These are phyloP conservation scores for Kurtzmaniella natalensis DNA, from an alignment of 1,139 yeast species.

Conservation along the genomic window DNA sequence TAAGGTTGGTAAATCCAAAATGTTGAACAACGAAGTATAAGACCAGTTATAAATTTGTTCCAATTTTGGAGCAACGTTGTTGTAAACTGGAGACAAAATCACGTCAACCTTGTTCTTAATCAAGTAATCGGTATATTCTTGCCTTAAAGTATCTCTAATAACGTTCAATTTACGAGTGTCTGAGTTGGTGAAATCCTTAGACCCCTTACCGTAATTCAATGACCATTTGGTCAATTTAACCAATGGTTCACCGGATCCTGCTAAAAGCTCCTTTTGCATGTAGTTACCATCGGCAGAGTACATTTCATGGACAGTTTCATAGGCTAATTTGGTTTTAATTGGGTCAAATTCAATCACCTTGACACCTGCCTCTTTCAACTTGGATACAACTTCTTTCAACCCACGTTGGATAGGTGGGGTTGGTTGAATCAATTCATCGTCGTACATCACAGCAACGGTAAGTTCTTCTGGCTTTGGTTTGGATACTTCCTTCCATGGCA, in stretches of 20 bases:
- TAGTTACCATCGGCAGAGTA: slow-evolving; percentile 60
- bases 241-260: slow-evolving; percentile 66
- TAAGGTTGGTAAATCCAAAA: slow-evolving; percentile 60
- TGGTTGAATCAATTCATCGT: slow-evolving; percentile 33
- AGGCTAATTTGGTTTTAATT: slow-evolving; percentile 44
- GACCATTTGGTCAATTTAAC: slow-evolving; percentile 57
- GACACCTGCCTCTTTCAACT: slow-evolving; percentile 29
- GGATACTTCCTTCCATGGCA: slow-evolving; percentile 51
- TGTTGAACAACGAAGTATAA: slow-evolving; percentile 64
- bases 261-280: slow-evolving; percentile 46
- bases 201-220: slow-evolving; percentile 56
- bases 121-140: slow-evolving; percentile 49
- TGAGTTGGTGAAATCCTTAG: slow-evolving; percentile 31
- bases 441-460: slow-evolving; percentile 37
- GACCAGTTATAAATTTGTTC: slow-evolving; percentile 71
- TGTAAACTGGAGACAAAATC: slow-evolving; percentile 63
- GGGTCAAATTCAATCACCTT: slow-evolving; percentile 46
- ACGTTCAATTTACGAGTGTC: slow-evolving; percentile 48
- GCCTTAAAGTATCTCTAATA: slow-evolving; percentile 52
- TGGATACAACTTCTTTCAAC: slow-evolving; percentile 21
- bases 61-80: slow-evolving; percentile 69
- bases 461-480: slow-evolving; percentile 36
- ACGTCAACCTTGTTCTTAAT: slow-evolving; percentile 59
- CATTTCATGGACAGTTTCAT: slow-evolving; percentile 46
- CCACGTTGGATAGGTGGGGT: slow-evolving; percentile 56